Evolutionary conservation across 164 flowering plant genomes (phyloP), one percentile per base, ranked within the genome.

Genomic region (Taxillus chinensis): DNA sequence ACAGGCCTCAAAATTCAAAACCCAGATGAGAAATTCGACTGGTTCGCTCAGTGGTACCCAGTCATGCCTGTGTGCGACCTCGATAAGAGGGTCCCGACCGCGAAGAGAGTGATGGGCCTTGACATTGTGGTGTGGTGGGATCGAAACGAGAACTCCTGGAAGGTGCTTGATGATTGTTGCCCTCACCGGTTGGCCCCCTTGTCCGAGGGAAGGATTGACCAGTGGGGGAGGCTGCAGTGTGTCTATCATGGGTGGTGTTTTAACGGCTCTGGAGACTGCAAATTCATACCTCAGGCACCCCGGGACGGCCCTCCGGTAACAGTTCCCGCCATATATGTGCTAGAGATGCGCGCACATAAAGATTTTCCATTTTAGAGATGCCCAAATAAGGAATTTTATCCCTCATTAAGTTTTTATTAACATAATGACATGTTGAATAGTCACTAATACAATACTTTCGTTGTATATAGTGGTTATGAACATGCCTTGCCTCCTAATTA

Each of bases 161-260:
- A 51, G 54, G 54, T 51, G 54, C 15, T 51, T 15, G 54, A 51
- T 10, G 54, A 51, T 51, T 4, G 54, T n/a, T 51, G 54, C 54
- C 54, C 27, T 14, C 54, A 51, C 15, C 27, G 27, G 54, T 51
- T 51, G 54, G 54, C 54, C 10, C 27, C 54, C 5, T n/a, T 51
- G 10, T 51, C 54, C 54, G 54, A 15, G 15, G 17, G 54, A 8
- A 5, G 51, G 12, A 48, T 48, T 11, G 51, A 48, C 12, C 51
- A 48, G 51, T 48, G 51, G 51, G 51, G 51, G 12, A 48, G 51
- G 13, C 12, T 48, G 51, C 51, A 48, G 51, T 48, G 51, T 11
- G 51, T 48, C 13, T 48, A 48, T 14, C 51, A 48, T 2, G 51
- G 51, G 13, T 48, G 51, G 51, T 48, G 51, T 11, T 48, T 48